Evolutionary conservation across 495 filamentous ascomycete genomes (phyloP), one percentile per base, ranked within the genome.

Genomic region (Penicillium desertorum): DNA sequence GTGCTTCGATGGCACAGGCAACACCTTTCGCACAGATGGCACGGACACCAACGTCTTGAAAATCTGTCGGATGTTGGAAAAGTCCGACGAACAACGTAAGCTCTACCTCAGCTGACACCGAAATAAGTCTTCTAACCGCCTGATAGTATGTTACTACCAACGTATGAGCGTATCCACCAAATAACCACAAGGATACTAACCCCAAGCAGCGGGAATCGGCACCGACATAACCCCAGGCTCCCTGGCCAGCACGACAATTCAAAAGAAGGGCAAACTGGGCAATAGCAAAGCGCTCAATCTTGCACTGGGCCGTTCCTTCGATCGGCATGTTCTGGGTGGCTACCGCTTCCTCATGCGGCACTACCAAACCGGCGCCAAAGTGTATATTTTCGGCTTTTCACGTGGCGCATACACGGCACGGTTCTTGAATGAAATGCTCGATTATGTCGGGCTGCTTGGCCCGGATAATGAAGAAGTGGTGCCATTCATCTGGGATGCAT

Each of bases 281-380:
- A 88, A 86, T 62, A 64, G 76, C 58, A 91, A 91, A 58, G 81
- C 86, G n/a, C 86, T 89, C 58, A 88, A 92, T 61, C 83, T 83
- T 1, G 89, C 88, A 2, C 64, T 93, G 27, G 90, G 89, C 6
- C 81, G 83, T 0, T 88, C 86, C 0, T 92, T 93, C 57, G 84
- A 83, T 54, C 79, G 86, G 3, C 90, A 94, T 71, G 87, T 90
- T n/a, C 79, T 92, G 44, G 89, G 83, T 3, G 89, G 88, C 5
- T 95, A 95, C 67, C 85, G 85, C 54, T 93, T 92, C 65, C 73
- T 93, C n/a, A 95, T 95, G 90, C 82, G 87, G n/a, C 89, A 88
- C 67, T 93, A 93, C 68, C 70, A 75, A 11, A 76, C 81, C 0
- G 89, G 88, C 1, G 86, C 91, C 56, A 81, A 89, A 57, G 89